These are phyloP conservation scores for Dendrobium huoshanense DNA, from an alignment of 106 monocot genomes.

Conservation along the genomic window DNA sequence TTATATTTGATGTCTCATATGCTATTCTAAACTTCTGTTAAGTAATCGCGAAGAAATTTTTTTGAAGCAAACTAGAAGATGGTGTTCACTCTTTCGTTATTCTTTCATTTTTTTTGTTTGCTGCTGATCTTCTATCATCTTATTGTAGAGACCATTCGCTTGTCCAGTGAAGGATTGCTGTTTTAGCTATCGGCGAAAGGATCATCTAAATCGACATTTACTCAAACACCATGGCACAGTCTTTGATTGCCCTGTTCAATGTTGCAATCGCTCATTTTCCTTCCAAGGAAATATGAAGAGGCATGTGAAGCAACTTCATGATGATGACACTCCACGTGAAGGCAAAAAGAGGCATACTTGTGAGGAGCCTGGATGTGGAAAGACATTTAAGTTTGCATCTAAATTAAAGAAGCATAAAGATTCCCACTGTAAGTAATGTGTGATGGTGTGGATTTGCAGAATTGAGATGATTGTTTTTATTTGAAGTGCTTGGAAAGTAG, in stretches of 20 bases:
- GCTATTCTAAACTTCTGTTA: neutral
- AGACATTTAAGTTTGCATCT: slow-evolving; percentile 62
- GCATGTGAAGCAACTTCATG: slow-evolving; percentile 67
- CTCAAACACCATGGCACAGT: slow-evolving; percentile 63
- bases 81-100: too few relatives aligned
- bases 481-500: neutral
- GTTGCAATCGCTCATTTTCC: slow-evolving; percentile 49
- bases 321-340: slow-evolving; percentile 20
- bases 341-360: slow-evolving; percentile 47
- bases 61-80: neutral
- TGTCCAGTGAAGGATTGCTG: slow-evolving; percentile 82
- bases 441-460: neutral
- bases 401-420: slow-evolving; percentile 69
- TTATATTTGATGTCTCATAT: neutral
- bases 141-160: slow-evolving; percentile 60
- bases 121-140: neutral
- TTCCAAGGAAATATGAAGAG: slow-evolving; percentile 63
- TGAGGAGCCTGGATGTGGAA: slow-evolving; percentile 67
- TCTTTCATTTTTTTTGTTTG: neutral
- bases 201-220: slow-evolving; percentile 72
- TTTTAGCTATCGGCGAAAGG: slow-evolving; percentile 63
- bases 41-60: neutral
- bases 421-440: slow-evolving; percentile 50
- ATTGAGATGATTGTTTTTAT: neutral
- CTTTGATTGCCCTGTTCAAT: slow-evolving; percentile 53